These are phyloP conservation scores for Pythium aristosporum DNA, from an alignment of 352 stramenopile genomes.

Conservation along the genomic window DNA sequence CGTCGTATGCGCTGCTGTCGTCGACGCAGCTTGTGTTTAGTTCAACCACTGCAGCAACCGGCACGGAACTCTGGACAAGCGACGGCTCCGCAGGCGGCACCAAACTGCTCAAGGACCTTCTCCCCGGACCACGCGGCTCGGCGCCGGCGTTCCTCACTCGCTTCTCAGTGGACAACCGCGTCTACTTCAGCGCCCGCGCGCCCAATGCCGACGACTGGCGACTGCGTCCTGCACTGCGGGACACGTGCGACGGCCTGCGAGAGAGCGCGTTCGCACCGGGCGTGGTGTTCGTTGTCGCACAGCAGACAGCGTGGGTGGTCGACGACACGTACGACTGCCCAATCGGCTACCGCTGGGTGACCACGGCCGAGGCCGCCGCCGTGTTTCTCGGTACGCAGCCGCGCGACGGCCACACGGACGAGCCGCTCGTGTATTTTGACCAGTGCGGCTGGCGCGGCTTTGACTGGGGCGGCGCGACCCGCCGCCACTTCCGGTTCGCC, in stretches of 20 bases:
- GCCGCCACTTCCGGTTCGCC: conserved; percentile 82
- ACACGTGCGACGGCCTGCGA: conserved; percentile 75
- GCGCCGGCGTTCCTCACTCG: conserved; percentile 36
- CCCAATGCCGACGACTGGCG: conserved; percentile 63
- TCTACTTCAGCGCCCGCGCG: conserved; percentile 85
- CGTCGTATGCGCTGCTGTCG: conserved; percentile 15
- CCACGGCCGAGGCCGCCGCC: conserved; percentile 57
- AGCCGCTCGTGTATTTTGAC: conserved; percentile 72
- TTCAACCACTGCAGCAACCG: conserved; percentile 18
- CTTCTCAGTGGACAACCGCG: conserved; percentile 53
- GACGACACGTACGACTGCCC: conserved; percentile 84
- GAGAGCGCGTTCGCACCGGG: conserved; percentile 48
- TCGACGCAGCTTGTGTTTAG: conserved; percentile 35
- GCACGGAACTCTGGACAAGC: conserved; percentile 76
- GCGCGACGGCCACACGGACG: conserved; percentile 25
- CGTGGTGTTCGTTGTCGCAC: conserved; percentile 74
- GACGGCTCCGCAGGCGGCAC: conserved; percentile 70
- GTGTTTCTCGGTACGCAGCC: conserved; percentile 43
- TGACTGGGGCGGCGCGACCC: conserved; percentile 54
- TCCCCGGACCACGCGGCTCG: conserved; percentile 32
- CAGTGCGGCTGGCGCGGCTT: conserved; percentile 87
- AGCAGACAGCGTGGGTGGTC: conserved; percentile 58
- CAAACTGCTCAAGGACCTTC: conserved; percentile 65
- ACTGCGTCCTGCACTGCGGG: conserved; percentile 33
- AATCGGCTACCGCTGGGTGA: conserved; percentile 77